phyloP scores from a whole-genome alignment of 345 rosid genomes.

The Gossypium mustelinum region DNA sequence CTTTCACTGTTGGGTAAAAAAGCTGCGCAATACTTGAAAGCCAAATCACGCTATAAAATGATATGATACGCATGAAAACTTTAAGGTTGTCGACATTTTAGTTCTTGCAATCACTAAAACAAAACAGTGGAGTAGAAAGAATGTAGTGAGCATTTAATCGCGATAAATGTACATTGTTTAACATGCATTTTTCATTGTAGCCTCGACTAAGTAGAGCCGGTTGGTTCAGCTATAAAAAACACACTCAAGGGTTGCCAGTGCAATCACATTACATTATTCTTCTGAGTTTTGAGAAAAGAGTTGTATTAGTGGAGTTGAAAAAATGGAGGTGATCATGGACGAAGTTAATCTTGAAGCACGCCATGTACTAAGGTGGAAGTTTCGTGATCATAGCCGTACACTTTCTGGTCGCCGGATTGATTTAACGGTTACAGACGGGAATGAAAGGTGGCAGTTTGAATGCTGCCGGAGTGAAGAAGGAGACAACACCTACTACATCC shows the following conservation, averaged over 20 bases:
- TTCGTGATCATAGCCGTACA: background rate
- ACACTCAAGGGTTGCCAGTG: background rate
- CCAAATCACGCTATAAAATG: no score
- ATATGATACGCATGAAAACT: no score
- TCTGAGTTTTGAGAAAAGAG: background rate
- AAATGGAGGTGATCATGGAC: background rate
- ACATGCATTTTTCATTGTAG: no score
- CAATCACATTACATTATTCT: background rate
- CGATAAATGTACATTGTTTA: no score
- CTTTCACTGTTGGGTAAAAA: no score
- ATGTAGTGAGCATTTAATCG: no score
- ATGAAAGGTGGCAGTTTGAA: background rate
- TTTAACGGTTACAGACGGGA: background rate
- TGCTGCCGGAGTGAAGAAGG: background rate
- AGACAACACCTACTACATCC: background rate
- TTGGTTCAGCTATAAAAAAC: no score
- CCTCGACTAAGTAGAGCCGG: no score
- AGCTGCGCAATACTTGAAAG: no score
- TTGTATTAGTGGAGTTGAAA: background rate
- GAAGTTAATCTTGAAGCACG: background rate
- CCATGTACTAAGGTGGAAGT: background rate
- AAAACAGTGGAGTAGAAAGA: no score
- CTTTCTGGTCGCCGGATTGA: background rate
- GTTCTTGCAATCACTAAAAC: no score
- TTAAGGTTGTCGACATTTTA: no score